These are phyloP conservation scores for Hippophae tibetana DNA, from an alignment of 306 rosid genomes.

Conservation along the genomic window DNA sequence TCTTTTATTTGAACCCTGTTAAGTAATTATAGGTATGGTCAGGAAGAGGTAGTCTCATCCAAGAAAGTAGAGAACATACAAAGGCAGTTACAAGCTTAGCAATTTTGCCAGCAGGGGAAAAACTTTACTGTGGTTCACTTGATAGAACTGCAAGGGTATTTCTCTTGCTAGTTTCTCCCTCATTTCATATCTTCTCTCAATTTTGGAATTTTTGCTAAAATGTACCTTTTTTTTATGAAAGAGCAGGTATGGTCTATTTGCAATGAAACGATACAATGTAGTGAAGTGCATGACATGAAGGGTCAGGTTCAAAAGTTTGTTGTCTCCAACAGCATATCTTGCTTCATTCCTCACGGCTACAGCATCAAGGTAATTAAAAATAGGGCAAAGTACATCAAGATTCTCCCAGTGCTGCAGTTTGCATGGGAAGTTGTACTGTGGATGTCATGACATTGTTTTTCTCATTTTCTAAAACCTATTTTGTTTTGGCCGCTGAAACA, in stretches of 20 bases:
- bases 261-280: conserved; percentile 39
- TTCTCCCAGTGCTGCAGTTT: no score
- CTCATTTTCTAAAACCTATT: neutral
- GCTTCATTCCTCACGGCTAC: conserved; percentile 67
- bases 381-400: no score
- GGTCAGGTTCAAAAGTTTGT: conserved; percentile 66
- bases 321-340: conserved; percentile 36
- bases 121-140: conserved; percentile 73
- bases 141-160: conserved; percentile 67
- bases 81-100: conserved; percentile 70
- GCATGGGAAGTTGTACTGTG: conserved; percentile 57
- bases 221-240: conserved; percentile 18
- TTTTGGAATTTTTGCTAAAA: neutral
- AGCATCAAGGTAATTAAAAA: conserved; percentile 57
- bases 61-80: conserved; percentile 60
- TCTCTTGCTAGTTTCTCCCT: neutral
- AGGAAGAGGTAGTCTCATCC: conserved; percentile 48
- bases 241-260: conserved; percentile 70
- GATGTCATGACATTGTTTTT: conserved; percentile 57
- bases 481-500: conserved; percentile 63
- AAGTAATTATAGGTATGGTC: conserved; percentile 55
- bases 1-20: conserved; percentile 2
- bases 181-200: conserved; percentile 4
- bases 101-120: conserved; percentile 44
- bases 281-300: conserved; percentile 66